phyloP scores from a whole-genome alignment of 225 moss, liverwort and hornwort species.

The Bryum argenteum region DNA sequence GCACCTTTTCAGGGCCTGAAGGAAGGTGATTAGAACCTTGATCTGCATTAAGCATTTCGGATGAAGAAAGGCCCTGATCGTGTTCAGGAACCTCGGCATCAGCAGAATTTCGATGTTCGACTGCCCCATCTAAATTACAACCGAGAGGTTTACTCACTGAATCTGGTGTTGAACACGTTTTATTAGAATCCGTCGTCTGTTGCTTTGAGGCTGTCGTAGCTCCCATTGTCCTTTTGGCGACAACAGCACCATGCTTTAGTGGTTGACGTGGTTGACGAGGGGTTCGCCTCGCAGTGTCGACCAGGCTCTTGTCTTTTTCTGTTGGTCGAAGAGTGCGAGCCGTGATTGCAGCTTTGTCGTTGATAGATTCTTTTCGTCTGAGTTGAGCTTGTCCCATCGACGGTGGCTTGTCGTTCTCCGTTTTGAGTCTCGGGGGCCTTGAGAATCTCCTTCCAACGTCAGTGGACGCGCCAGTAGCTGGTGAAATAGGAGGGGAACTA shows the following conservation, averaged over 20 bases:
- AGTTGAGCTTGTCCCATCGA: constrained; percentile 30
- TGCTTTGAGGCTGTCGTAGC: constrained; percentile 19
- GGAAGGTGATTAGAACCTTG: constrained; percentile 19
- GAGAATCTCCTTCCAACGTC: constrained; percentile 29
- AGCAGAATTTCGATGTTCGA: constrained; percentile 25
- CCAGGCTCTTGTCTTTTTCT: constrained; percentile 29
- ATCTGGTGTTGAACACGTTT: constrained; percentile 15
- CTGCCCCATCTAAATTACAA: constrained; percentile 16
- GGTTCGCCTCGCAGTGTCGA: constrained; percentile 21
- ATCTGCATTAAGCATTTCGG: constrained; percentile 24
- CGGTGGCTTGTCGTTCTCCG: constrained; percentile 38
- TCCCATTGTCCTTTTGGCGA: constrained; percentile 21
- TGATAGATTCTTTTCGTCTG: constrained; percentile 28
- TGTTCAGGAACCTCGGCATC: constrained; percentile 25
- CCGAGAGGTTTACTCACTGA: constrained; percentile 17
- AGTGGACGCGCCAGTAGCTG: constrained; percentile 29
- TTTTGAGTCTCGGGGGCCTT: constrained; percentile 27
- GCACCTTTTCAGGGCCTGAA: constrained; percentile 40
- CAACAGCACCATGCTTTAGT: constrained; percentile 20
- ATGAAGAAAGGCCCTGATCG: constrained; percentile 10
- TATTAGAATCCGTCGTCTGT: constrained; percentile 20
- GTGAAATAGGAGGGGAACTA: constrained; percentile 28
- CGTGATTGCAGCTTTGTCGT: constrained; percentile 25
- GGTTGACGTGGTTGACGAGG: constrained; percentile 39
- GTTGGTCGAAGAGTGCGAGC: constrained; percentile 25